Percentiles rank a stretch among this genome's conserved stretches.
phyloP scores from a whole-genome alignment of 768 basidiomycete genomes.

The Amanita phalloides region DNA sequence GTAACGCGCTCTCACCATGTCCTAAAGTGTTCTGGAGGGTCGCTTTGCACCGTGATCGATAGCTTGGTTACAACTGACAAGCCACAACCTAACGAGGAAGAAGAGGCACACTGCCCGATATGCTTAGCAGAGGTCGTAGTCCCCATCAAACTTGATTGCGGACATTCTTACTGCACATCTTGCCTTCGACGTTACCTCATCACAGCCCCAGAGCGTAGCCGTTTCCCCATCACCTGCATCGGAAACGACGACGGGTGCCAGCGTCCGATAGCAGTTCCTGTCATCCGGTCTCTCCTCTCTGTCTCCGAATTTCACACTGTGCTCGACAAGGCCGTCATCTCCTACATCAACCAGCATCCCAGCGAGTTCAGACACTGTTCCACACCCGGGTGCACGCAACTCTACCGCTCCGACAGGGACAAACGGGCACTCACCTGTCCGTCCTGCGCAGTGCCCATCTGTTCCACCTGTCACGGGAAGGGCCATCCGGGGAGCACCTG shows the following conservation, averaged over 20 bases:
- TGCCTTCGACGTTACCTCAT: slow-evolving; percentile 38
- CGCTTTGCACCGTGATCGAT: not conserved
- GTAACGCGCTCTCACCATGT: not conserved
- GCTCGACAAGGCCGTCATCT: slow-evolving; percentile 40
- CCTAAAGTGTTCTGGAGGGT: not conserved
- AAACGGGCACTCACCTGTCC: slow-evolving; percentile 30
- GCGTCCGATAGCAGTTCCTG: slow-evolving; percentile 38
- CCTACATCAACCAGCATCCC: slow-evolving; percentile 43
- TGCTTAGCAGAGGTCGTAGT: slow-evolving; percentile 35
- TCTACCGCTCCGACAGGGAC: slow-evolving; percentile 33
- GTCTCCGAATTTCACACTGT: slow-evolving; percentile 39
- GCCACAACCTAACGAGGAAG: not conserved
- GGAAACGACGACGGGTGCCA: slow-evolving; percentile 48
- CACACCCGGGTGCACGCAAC: slow-evolving; percentile 61
- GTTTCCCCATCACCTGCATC: slow-evolving; percentile 56
- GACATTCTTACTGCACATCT: slow-evolving; percentile 37
- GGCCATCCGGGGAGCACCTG: slow-evolving; percentile 16
- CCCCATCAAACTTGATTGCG: slow-evolving; percentile 33
- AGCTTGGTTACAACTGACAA: not conserved
- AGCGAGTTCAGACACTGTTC: slow-evolving; percentile 55
- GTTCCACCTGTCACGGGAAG: slow-evolving; percentile 30
- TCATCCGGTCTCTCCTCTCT: slow-evolving; percentile 40
- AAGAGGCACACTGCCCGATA: slow-evolving; percentile 31
- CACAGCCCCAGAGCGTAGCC: slow-evolving; percentile 27
- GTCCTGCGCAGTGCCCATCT: slow-evolving; percentile 38